phyloP scores from a whole-genome alignment of 2,329 filamentous ascomycete species.

The Fusarium albosuccineum region DNA sequence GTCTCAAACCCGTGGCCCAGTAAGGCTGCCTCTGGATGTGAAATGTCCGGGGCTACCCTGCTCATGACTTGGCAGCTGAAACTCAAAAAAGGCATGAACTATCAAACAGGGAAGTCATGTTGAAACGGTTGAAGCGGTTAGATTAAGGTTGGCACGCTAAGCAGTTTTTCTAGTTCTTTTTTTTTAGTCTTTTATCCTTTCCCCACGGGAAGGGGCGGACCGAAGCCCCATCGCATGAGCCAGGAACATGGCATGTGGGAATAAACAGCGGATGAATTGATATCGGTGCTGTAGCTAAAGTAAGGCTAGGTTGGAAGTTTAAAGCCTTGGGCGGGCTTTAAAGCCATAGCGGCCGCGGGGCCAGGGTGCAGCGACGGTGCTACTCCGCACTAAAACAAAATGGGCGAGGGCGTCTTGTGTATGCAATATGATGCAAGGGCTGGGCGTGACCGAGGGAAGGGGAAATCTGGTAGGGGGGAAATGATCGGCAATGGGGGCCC shows the following conservation, averaged over 20 bases:
- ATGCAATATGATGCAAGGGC: background rate
- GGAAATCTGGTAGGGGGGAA: constrained; percentile 13
- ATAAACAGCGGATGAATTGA: constrained; percentile 3
- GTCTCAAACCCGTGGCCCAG: too few species aligned
- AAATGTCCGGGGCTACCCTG: too few species aligned
- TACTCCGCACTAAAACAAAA: background rate
- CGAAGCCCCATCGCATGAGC: constrained; percentile 15
- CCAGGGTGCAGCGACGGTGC: background rate
- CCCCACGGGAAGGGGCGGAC: constrained; percentile 27
- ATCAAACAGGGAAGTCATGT: too few species aligned
- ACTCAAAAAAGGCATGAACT: background rate
- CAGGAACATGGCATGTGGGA: background rate
- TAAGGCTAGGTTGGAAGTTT: background rate
- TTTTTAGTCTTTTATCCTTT: background rate
- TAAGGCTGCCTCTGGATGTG: too few species aligned
- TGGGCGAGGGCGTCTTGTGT: too few species aligned
- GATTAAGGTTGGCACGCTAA: constrained; percentile 42
- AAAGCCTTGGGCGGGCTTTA: background rate
- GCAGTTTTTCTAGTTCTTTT: constrained; percentile 5
- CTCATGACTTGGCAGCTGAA: too few species aligned
- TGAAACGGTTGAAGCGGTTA: constrained; percentile 11
- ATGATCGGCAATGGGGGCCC: constrained; percentile 6
- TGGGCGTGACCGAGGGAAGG: constrained; percentile 8
- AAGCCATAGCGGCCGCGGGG: background rate
- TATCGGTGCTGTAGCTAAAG: background rate